Percentiles rank a stretch among this genome's conserved stretches.
phyloP scores from a whole-genome alignment of 2,329 filamentous ascomycete genomes.

The Pseudogymnoascus sp. region DNA sequence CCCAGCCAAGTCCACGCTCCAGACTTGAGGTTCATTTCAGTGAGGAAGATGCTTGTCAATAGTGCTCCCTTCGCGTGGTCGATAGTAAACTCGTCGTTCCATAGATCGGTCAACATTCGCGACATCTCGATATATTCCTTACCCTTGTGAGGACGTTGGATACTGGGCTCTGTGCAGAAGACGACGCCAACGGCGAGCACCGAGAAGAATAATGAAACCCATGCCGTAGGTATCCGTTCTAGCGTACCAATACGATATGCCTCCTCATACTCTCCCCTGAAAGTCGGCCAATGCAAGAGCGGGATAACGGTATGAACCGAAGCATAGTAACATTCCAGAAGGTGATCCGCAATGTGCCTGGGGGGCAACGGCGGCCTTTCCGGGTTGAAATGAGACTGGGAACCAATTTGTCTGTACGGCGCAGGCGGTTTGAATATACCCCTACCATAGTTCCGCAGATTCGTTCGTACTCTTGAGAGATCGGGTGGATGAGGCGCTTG shows the following conservation, averaged over 20 bases:
- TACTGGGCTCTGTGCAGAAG: slow-evolving; percentile 53
- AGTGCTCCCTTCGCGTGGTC: slow-evolving; percentile 67
- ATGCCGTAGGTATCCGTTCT: slow-evolving; percentile 54
- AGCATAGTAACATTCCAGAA: slow-evolving; percentile 67
- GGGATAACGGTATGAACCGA: slow-evolving; percentile 75
- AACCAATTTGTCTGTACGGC: slow-evolving; percentile 49
- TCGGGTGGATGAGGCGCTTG: slow-evolving; percentile 56
- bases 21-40: slow-evolving; percentile 79
- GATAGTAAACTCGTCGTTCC: slow-evolving; percentile 68
- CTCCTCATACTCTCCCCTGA: slow-evolving; percentile 65
- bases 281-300: slow-evolving; percentile 79
- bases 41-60: slow-evolving; percentile 68
- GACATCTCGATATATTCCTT: slow-evolving; percentile 64
- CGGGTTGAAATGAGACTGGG: slow-evolving; percentile 41
- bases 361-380: slow-evolving; percentile 60
- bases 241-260: slow-evolving; percentile 61
- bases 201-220: slow-evolving; percentile 72
- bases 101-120: slow-evolving; percentile 64
- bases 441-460: slow-evolving; percentile 63
- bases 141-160: slow-evolving; percentile 44
- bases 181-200: slow-evolving; percentile 76
- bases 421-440: slow-evolving; percentile 75
- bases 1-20: slow-evolving; percentile 82
- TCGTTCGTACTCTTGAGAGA: slow-evolving; percentile 61
- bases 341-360: slow-evolving; percentile 58